Evolutionary conservation across 2,329 filamentous ascomycete genomes (phyloP), one percentile per base, ranked within the genome.

Genomic region (Chrysoporthe cubensis): DNA sequence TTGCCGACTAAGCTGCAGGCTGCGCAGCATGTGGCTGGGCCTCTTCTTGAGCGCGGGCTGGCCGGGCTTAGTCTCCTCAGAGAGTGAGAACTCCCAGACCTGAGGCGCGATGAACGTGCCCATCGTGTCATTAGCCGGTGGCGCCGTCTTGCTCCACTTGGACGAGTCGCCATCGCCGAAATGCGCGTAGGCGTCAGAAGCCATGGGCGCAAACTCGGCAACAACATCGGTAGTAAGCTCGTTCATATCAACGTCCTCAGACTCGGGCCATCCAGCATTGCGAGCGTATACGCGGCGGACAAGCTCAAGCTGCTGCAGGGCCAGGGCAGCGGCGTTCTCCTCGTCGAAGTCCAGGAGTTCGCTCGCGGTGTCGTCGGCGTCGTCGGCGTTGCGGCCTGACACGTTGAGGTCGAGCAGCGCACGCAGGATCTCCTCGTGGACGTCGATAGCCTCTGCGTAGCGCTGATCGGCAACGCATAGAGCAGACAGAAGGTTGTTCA

Each of bases 401-500:
- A 70, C 61, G 62, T 70, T 68, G 37, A 66, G 62, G 54, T 70
- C 68, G 56, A 70, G 68, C 21, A 70, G 66, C 9, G 68, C 68
- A 14, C 68, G 68, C 46, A 70, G 66, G 43, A 70, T 70, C 42
- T 70, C 68, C 66, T 70, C 66, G 63, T 70, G 68, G 43, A 70
- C 66, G 16, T 70, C 68, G 21, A 70, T 59, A 16, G 68, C 68
- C 40, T 70, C 68, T n/a, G 68, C 59, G 34, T 68, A 70, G 44
- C 68, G 66, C 46, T 37, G 52, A 63, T 70, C 68, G n/a, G 66
- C 56, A 48, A 70, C 68, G 21, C 63, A 68, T 40, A 70, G 59
- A 40, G 68, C 66, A 18, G 68, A 70, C 40, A 70, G 66, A 37
- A 70, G 68, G 68, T 70, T 70, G 68, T 68, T 70, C 66, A 68